Base-by-base conservation (phyloP, 225 moss, liverwort and hornwort species). In the Bryoerythrophyllum caledonicum region DNA sequence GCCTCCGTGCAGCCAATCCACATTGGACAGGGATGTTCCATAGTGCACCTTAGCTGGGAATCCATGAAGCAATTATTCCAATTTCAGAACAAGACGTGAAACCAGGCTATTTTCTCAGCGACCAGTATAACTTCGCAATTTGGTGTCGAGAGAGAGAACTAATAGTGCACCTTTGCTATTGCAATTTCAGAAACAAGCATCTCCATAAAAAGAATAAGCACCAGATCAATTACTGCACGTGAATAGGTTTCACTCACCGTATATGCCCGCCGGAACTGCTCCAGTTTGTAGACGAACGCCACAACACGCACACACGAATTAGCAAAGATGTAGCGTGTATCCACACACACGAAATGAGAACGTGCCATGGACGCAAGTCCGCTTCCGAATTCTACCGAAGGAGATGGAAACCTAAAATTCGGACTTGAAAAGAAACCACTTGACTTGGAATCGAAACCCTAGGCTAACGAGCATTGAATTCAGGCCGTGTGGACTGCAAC, bases 1-100 rank as follows among this genome's bases (percentile, higher is more conserved):
- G 72, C 97, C 77, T 64, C 97, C 97, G 60, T 99, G 97, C 41
- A 99, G 85, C 95, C 93, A 99, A 77, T 99, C 97, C 79, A 99
- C 97, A 76, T 99, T 99, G 59, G 97, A 95, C 61, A 99, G 80
- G 20, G 95, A 99, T 55, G 97, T 95, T 80, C 97, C 97, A 46
- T 99, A 95, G 54, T 99, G 93, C 58, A 99, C 16, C 81, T 99
- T 99, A n/a, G 97, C 97, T 99, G 93, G 84, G 81, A 58, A 38
- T 38, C 38, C 77, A 71, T 59, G 32, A 64, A 27, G 43, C 41
- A 43, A 60, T 9, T 1, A 38, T 27, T 48, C 35, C 67, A 66
- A 24, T 49, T 55, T 67, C 37, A 60, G 60, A 38, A 48, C 17
- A 46, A 46, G 15, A 44, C 3, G 44, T 4, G 15, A 14, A 44